Evolutionary conservation across 148 eudicot species (phyloP).

Genomic region (Selenicereus undatus): DNA sequence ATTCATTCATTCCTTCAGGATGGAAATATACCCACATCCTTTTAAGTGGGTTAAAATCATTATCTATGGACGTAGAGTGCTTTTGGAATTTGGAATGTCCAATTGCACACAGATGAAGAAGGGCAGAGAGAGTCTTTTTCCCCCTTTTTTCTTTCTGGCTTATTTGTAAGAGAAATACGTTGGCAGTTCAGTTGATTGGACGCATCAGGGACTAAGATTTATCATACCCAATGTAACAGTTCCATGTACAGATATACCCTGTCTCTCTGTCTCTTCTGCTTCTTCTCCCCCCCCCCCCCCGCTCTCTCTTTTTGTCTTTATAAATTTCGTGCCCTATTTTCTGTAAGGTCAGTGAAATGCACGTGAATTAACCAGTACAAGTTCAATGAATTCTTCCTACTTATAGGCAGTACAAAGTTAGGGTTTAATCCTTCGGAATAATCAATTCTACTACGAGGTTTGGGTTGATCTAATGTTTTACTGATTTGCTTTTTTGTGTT

Average conservation of each 20-base stretch:
- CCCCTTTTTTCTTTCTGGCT: no score
- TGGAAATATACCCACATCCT: conserved; percentile 12
- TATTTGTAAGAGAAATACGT: background rate
- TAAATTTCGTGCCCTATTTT: background rate
- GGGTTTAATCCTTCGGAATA: no score
- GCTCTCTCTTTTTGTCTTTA: background rate
- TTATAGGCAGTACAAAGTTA: no score
- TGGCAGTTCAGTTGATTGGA: conserved; percentile 1
- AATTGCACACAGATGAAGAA: background rate
- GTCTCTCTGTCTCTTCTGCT: background rate
- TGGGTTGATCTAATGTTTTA: no score
- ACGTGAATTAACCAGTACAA: no score
- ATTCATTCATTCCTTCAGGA: background rate
- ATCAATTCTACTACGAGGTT: no score
- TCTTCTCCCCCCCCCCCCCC: no score
- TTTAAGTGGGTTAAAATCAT: conserved; percentile 14
- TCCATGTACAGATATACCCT: background rate
- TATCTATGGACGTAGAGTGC: background rate
- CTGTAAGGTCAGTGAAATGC: background rate
- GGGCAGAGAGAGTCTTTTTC: background rate
- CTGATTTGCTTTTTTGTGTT: no score
- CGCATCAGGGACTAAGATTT: background rate
- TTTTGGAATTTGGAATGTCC: background rate
- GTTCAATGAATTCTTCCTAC: no score
- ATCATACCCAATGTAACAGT: conserved; percentile 9